phyloP scores from a whole-genome alignment of 192 early-diverging fungal species.

The Coemansia sp. region DNA sequence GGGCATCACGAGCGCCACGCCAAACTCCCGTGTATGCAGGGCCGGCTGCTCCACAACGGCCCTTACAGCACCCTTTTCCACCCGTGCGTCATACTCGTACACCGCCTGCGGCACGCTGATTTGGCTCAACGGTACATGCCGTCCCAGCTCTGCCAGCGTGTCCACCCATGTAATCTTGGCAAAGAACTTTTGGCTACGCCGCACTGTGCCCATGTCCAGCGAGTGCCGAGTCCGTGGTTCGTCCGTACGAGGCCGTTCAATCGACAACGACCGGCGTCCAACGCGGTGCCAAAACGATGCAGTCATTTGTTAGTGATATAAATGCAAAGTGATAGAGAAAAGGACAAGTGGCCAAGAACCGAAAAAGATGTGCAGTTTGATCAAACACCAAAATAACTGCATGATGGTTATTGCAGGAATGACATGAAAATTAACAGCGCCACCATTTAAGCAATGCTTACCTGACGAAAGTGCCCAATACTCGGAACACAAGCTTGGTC shows the following conservation, averaged over 20 bases:
- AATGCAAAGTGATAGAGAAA: not conserved
- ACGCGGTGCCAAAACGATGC: not conserved
- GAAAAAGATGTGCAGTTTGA: not conserved
- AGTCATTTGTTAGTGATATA: not conserved
- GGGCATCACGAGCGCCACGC: conserved; percentile 63
- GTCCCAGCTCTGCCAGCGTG: conserved; percentile 66
- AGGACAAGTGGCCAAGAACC: not conserved
- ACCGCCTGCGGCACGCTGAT: conserved; percentile 66
- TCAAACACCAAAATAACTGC: not conserved
- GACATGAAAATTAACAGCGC: not conserved
- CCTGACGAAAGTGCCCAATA: conserved; percentile 46
- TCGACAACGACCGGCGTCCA: conserved; percentile 4
- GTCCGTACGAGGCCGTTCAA: not conserved
- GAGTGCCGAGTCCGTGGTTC: conserved; percentile 8
- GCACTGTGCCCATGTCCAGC: not conserved
- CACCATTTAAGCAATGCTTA: conserved; percentile 11
- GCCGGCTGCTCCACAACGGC: not conserved
- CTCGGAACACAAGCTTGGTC: conserved; percentile 46
- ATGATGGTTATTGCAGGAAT: not conserved
- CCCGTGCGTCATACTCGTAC: conserved; percentile 24
- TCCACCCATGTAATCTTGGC: conserved; percentile 81
- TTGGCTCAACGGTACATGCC: conserved; percentile 66
- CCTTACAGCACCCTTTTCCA: not conserved
- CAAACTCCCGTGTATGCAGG: conserved; percentile 58
- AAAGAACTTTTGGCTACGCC: conserved; percentile 83